Conservation (phyloP, 768 basidiomycete species). For the Tricholoma sp. region DNA sequence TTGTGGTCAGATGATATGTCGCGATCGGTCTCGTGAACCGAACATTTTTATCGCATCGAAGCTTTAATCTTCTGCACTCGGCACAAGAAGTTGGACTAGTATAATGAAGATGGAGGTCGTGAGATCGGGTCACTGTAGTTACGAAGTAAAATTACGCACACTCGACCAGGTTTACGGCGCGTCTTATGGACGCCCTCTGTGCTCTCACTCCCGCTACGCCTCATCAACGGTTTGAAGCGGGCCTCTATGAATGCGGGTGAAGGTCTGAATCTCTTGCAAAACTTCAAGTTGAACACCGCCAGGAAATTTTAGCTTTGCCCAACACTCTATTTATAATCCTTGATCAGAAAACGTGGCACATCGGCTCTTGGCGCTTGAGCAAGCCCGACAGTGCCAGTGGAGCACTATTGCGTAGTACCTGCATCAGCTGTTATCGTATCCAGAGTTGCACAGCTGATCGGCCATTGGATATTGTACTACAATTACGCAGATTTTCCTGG, state of each 20-base stretch:
- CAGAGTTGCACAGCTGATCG: too few relatives aligned
- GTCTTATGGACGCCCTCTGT: constrained; percentile 14
- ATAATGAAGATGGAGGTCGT: background rate
- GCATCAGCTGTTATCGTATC: too few relatives aligned
- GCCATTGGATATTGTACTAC: too few relatives aligned
- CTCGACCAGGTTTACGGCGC: constrained; percentile 44
- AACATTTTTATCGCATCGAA: constrained; percentile 63
- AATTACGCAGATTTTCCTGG: too few relatives aligned
- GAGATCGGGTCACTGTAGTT: background rate
- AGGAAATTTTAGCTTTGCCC: too few relatives aligned
- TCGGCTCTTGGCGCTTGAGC: too few relatives aligned
- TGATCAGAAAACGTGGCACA: too few relatives aligned
- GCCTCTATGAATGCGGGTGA: background rate
- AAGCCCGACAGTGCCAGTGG: too few relatives aligned
- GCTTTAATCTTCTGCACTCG: constrained; percentile 55
- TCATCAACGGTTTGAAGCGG: background rate
- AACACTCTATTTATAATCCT: too few relatives aligned
- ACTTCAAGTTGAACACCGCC: too few relatives aligned
- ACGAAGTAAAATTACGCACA: constrained; percentile 21
- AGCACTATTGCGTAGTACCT: too few relatives aligned
- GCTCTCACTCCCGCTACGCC: constrained; percentile 2
- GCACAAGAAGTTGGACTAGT: constrained; percentile 45
- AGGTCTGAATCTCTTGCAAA: too few relatives aligned
- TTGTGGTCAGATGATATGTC: constrained; percentile 1
- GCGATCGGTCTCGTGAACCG: constrained; percentile 8